Base-by-base conservation (phyloP, 345 rosid species). In the Moringa oleifera region DNA sequence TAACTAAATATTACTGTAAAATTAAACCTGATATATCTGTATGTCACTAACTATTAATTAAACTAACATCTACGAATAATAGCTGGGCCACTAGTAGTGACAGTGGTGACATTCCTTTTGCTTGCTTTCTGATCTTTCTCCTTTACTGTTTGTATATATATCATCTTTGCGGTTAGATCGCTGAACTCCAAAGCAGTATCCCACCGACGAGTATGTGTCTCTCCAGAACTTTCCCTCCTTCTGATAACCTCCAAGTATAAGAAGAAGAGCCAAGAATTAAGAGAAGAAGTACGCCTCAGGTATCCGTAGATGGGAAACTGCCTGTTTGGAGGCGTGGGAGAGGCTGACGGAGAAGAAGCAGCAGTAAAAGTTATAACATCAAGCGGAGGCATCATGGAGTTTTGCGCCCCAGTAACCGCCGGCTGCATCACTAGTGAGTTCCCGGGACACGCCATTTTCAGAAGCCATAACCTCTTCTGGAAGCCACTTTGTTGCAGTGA, bases 291-390 rank as follows among this genome's bases (percentile, higher is more conserved):
- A 41, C 47, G 12, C 47, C 1, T 4, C 13, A 15, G 6, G 5
- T 28, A 28, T 28, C 33, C 6, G 15, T 0, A 52, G 15, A 87
- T 92, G 98, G 93, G 95, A 13, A 89, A 89, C 69, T 89, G 98
- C 73, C 64, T 92, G 50, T 77, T 89, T 51, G 95, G 93, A 73
- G 95, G 85, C 57, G 62, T 78, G 6, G 88, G 87, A 47, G 80
- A 68, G 20, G 68, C 54, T 17, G 73, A 68, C 20, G 82, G 54
- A 66, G 66, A 45, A 4, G 37, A 33, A 33, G 37, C 37, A 11
- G 37, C 37, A 11, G 37, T 79, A 67, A 81, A 80, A 70, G 85
- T 93, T 20, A 63, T 74, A 17, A 81, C 79, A 53, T 70, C 90
- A 0, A 76, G 67, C 65, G 90, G 95, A 4, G 91, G 81, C 22